These are phyloP conservation scores for Arthrobotrys sphaeroides DNA, from an alignment of 2,329 filamentous ascomycete species.

Conservation along the genomic window DNA sequence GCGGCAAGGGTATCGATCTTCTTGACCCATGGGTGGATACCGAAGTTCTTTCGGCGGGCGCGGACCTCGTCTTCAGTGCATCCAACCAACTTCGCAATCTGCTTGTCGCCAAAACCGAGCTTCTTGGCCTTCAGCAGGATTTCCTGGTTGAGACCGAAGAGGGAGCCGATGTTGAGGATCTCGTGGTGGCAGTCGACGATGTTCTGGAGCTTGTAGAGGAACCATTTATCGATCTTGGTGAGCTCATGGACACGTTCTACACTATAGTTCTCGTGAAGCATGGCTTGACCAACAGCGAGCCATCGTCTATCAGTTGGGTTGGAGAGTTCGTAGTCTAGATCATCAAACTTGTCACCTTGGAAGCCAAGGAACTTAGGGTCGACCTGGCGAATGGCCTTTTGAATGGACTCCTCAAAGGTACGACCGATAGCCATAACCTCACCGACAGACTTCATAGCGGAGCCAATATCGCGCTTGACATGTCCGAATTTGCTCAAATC, in stretches of 20 bases:
- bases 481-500: slow-evolving; percentile 99
- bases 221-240: slow-evolving; percentile 99
- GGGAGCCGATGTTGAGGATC: slow-evolving; percentile 81
- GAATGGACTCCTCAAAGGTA: slow-evolving; percentile 98
- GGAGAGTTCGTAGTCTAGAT: slow-evolving; percentile 86
- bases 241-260: slow-evolving; percentile 91
- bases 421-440: slow-evolving; percentile 99
- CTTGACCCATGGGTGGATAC: slow-evolving; percentile 95
- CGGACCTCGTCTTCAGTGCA: slow-evolving; percentile 90
- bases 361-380: slow-evolving; percentile 92
- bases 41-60: slow-evolving; percentile 82
- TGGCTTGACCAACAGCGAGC: slow-evolving; percentile 96
- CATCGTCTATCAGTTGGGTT: slow-evolving; percentile 97
- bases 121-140: slow-evolving; percentile 93
- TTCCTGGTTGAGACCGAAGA: slow-evolving; percentile 87
- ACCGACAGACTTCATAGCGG: slow-evolving; percentile 98
- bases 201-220: slow-evolving; percentile 97
- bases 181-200: slow-evolving; percentile 90
- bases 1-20: slow-evolving; percentile 97
- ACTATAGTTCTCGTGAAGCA: slow-evolving; percentile 95
- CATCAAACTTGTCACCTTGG: slow-evolving; percentile 93
- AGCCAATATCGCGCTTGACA: slow-evolving; percentile 96
- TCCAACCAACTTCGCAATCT: slow-evolving; percentile 87
- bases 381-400: slow-evolving; percentile 97
- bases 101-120: slow-evolving; percentile 94